Evolutionary conservation across 495 filamentous ascomycete genomes (phyloP).

Genomic region (Xylaria flabelliformis): DNA sequence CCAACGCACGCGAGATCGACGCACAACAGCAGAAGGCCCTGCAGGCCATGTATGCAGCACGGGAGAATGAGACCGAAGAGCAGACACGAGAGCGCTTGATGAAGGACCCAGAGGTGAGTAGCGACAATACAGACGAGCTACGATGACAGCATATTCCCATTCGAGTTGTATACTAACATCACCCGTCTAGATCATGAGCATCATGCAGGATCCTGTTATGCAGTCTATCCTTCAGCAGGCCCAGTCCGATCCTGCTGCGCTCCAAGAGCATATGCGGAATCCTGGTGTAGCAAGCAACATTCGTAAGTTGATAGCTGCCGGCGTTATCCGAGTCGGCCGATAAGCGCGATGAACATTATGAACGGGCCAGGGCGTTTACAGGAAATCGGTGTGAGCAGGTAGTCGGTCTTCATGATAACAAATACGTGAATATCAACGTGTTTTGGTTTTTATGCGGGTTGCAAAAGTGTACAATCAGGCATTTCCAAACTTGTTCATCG

Average conservation of each 20-base stretch:
- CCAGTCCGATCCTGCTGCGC: slow-evolving; percentile 87
- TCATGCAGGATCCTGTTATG: slow-evolving; percentile 96
- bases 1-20: slow-evolving; percentile 87
- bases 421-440: background rate
- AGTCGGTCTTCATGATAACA: slow-evolving; percentile 13
- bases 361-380: slow-evolving; percentile 21
- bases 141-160: background rate
- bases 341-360: slow-evolving; percentile 41
- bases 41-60: slow-evolving; percentile 82
- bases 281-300: slow-evolving; percentile 81
- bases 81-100: slow-evolving; percentile 92
- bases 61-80: slow-evolving; percentile 95
- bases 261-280: slow-evolving; percentile 98
- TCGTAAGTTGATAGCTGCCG: slow-evolving; percentile 89
- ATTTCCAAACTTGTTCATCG: slow-evolving; percentile 14
- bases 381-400: slow-evolving; percentile 11
- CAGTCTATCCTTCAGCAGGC: slow-evolving; percentile 96
- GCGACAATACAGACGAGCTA: background rate
- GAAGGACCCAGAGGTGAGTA: slow-evolving; percentile 87
- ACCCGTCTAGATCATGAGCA: slow-evolving; percentile 73
- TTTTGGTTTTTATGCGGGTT: background rate
- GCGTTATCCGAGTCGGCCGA: slow-evolving; percentile 81
- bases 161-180: slow-evolving; percentile 40
- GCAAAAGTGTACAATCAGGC: slow-evolving; percentile 20
- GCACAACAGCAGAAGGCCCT: slow-evolving; percentile 95